These are phyloP conservation scores for Phylloporus sp. DNA, from an alignment of 768 basidiomycete genomes.

Conservation along the genomic window DNA sequence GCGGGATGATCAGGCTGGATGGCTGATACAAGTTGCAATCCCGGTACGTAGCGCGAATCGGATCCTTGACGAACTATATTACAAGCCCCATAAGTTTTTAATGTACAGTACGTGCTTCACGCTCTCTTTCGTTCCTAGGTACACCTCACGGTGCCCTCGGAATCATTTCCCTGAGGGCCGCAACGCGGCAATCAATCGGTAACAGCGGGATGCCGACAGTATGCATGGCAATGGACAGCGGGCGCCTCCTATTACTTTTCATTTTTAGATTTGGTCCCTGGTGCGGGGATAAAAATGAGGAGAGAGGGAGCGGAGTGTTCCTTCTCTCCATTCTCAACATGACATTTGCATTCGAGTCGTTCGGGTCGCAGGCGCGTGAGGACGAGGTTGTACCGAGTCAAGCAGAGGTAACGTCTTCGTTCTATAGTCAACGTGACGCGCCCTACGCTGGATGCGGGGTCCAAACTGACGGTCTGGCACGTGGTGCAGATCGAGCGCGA, in stretches of 20 bases:
- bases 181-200: not conserved
- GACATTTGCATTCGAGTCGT: not conserved
- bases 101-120: too few species aligned
- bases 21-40: too few species aligned
- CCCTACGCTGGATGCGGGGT: not conserved
- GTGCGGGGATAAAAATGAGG: slow-evolving; percentile 4
- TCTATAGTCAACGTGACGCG: too few species aligned
- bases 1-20: too few species aligned
- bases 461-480: not conserved
- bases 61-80: too few species aligned
- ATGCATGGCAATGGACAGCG: not conserved
- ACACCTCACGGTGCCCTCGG: not conserved
- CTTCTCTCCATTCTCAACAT: not conserved
- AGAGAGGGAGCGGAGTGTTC: not conserved
- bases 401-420: slow-evolving; percentile 11
- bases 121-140: too few species aligned
- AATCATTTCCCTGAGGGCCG: not conserved
- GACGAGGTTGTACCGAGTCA: not conserved
- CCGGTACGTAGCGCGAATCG: too few species aligned
- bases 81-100: too few species aligned
- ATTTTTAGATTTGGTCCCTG: not conserved
- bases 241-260: too few species aligned
- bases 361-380: not conserved
- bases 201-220: not conserved
- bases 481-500: slow-evolving; percentile 21